phyloP scores from a whole-genome alignment of 2,329 filamentous ascomycete species.

The Colletotrichum sp. region DNA sequence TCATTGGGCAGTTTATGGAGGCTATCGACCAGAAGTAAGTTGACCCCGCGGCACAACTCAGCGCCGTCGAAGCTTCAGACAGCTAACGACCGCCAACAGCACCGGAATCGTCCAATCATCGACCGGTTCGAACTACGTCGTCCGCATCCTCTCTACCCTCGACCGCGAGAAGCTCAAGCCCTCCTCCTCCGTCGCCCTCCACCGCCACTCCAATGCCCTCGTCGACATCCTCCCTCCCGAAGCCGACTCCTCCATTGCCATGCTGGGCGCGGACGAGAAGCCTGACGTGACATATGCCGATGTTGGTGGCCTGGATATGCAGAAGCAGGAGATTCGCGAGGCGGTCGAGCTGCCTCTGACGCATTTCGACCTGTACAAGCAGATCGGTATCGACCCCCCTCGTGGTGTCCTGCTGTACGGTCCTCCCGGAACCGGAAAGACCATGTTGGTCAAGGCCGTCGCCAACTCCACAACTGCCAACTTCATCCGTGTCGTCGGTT shows the following conservation, averaged over 20 bases:
- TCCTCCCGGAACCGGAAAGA: conserved; percentile 75
- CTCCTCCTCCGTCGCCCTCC: conserved; percentile 94
- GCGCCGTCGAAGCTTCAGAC: not conserved
- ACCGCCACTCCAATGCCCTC: conserved; percentile 97
- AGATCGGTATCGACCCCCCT: conserved; percentile 98
- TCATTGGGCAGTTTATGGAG: conserved; percentile 99
- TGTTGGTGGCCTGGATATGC: conserved; percentile 97
- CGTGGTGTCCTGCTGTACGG: conserved; percentile 90
- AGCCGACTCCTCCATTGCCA: conserved; percentile 97
- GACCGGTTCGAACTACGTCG: conserved; percentile 98
- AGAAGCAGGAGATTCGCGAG: conserved; percentile 99
- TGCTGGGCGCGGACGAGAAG: conserved; percentile 96
- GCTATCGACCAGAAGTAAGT: conserved; percentile 97
- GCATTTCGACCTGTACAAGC: conserved; percentile 98
- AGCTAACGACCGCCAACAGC: conserved; percentile 50
- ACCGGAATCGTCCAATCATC: conserved; percentile 99
- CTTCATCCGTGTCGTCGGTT: conserved; percentile 91
- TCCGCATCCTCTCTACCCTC: conserved; percentile 96
- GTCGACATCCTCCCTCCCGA: conserved; percentile 99
- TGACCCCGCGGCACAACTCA: not conserved
- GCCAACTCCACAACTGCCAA: conserved; percentile 91
- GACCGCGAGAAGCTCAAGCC: conserved; percentile 98
- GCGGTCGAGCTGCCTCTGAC: conserved; percentile 96
- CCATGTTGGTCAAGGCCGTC: conserved; percentile 89
- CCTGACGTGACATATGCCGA: conserved; percentile 98